phyloP scores from a whole-genome alignment of 2,329 filamentous ascomycete species.

The Fusarium coicis region DNA sequence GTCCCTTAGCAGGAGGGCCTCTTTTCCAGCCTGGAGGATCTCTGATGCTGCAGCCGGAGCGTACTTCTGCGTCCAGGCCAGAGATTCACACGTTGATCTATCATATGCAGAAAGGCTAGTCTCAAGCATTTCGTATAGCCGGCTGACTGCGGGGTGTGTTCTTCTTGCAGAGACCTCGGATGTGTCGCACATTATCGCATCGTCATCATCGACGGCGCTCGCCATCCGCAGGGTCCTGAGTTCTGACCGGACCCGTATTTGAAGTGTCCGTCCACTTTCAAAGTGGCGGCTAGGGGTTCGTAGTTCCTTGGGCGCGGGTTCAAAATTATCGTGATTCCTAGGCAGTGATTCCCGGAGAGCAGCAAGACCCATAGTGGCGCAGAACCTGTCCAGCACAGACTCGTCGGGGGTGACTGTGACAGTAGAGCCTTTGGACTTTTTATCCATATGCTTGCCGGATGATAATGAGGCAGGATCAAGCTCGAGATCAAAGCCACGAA shows the following conservation, averaged over 20 bases:
- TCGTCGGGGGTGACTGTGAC: conserved; percentile 55
- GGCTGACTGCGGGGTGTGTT: conserved; percentile 67
- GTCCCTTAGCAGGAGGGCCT: conserved; percentile 76
- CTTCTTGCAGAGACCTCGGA: conserved; percentile 28
- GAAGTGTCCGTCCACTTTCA: conserved; percentile 66
- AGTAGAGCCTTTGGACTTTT: conserved; percentile 63
- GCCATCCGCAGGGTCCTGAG: conserved; percentile 50
- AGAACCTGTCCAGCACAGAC: conserved; percentile 53
- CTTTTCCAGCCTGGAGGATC: conserved; percentile 79
- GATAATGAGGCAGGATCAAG: background rate
- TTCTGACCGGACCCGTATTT: conserved; percentile 59
- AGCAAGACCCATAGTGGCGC: conserved; percentile 42
- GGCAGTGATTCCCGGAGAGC: conserved; percentile 45
- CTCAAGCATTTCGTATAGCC: conserved; percentile 69
- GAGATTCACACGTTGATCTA: conserved; percentile 76
- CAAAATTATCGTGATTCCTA: conserved; percentile 52
- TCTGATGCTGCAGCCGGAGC: conserved; percentile 74
- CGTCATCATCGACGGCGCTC: conserved; percentile 12
- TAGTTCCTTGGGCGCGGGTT: conserved; percentile 59
- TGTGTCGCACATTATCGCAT: conserved; percentile 52
- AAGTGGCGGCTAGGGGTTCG: conserved; percentile 67
- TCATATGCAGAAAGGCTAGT: conserved; percentile 82
- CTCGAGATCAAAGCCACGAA: conserved; percentile 59
- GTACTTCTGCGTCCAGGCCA: conserved; percentile 87
- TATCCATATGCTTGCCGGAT: conserved; percentile 36